Conservation (phyloP, 192 early-diverging fungal species). For the Polychytrium aggregatum region DNA sequence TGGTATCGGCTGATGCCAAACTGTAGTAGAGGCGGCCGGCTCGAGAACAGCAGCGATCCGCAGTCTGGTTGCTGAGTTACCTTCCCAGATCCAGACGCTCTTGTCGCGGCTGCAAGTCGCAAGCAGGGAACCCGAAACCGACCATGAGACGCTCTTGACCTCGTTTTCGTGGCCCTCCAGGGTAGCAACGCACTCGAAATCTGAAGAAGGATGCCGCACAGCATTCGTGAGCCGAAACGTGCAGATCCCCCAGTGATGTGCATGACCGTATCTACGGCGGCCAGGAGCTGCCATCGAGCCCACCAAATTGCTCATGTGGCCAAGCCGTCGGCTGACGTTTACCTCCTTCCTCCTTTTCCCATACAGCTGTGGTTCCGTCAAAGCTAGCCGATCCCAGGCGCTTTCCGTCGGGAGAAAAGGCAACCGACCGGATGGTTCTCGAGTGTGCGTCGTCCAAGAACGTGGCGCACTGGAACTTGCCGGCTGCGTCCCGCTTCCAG, state of each 20-base stretch:
- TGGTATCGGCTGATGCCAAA: too few species aligned
- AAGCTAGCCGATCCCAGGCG: conserved; percentile 82
- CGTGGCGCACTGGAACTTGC: conserved; percentile 59
- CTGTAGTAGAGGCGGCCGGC: background rate
- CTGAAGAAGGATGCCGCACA: too few species aligned
- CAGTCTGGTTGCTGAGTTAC: conserved; percentile 13
- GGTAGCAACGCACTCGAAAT: conserved; percentile 84
- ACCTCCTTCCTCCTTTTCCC: conserved; percentile 61
- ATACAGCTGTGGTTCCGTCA: conserved; percentile 85
- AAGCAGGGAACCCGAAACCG: conserved; percentile 63
- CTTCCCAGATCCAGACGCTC: conserved; percentile 99
- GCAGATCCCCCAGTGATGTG: background rate
- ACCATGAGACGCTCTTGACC: conserved; percentile 88
- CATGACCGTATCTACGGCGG: conserved; percentile 1
- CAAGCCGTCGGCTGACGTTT: background rate
- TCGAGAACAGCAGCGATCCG: too few species aligned
- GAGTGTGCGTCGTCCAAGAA: conserved; percentile 79
- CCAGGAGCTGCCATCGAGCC: background rate
- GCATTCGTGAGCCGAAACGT: background rate
- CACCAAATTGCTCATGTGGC: background rate
- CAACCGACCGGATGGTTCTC: conserved; percentile 79
- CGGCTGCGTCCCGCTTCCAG: conserved; percentile 44
- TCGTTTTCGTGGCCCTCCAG: conserved; percentile 98
- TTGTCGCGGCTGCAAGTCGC: conserved; percentile 95
- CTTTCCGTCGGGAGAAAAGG: conserved; percentile 63